Evolutionary conservation across 805 yeast species (phyloP), one percentile per base, ranked within the genome.

Genomic region (Nakazawaea ishiwadae): DNA sequence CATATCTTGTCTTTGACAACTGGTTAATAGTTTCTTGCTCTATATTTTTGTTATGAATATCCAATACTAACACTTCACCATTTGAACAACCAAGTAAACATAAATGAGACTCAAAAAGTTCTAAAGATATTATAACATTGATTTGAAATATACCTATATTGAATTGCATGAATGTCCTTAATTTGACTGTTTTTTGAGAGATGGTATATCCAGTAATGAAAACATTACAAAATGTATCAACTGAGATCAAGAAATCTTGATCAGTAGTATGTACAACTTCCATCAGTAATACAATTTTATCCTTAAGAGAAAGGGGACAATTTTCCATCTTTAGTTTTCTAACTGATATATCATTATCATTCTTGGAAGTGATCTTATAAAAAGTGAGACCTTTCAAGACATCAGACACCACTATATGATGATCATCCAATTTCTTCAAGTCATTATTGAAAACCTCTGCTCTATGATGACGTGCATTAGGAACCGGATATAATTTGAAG

Each of bases 81-180:
- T 34, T 34, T 8, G 23, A 8, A 15, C 37, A 34, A 23, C 37
- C 37, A 21, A 34, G 10, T n/a, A 34, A 23, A n/a, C 37, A 34
- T 6, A 23, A 16, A 24, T 21, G 37, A 34, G 5, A 8, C 11
- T 34, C 23, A n/a, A 12, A 19, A 6, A 7, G n/a, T 7, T n/a
- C 7, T 2, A 15, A 24, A 14, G 37, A 8, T 15, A n/a, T 12
- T n/a, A 34, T 34, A 10, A 34, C 37, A 23, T 34, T 34, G 15
- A 23, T n/a, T 8, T 12, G 11, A 14, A 29, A 16, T 14, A 23
- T 14, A 8, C 18, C 18, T 29, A 34, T 15, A 24, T 23, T 14
- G 18, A 21, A 21, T 15, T 23, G 7, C 12, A 12, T 34, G 14
- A 34, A 10, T 16, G 7, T 23, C 9, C 8, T 15, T n/a, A 34